Conservation (phyloP, 495 filamentous ascomycete genomes). For the Hypoxylon fuscum region DNA sequence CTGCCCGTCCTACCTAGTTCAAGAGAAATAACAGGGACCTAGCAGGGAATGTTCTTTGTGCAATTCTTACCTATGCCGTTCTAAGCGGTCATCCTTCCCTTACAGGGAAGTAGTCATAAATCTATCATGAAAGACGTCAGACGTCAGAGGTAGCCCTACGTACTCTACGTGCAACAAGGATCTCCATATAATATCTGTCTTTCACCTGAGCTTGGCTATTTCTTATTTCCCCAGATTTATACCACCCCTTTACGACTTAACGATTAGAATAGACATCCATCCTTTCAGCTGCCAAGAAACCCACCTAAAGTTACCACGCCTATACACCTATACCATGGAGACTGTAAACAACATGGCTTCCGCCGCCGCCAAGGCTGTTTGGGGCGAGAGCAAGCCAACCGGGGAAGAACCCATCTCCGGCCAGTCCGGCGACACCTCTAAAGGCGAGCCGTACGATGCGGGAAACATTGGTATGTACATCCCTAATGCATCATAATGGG, state of each 20-base stretch:
- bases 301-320: neutral
- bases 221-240: conserved; percentile 27
- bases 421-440: conserved; percentile 58
- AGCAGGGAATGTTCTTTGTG: conserved; percentile 26
- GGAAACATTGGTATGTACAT: conserved; percentile 60
- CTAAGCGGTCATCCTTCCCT: conserved; percentile 18
- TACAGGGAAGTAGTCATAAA: conserved; percentile 10
- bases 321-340: conserved; percentile 55
- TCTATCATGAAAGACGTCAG: conserved; percentile 39
- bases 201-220: conserved; percentile 10
- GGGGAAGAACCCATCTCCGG: conserved; percentile 64
- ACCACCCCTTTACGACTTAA: conserved; percentile 16
- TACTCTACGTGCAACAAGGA: conserved; percentile 15
- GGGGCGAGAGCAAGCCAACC: conserved; percentile 51
- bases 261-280: conserved; percentile 2
- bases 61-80: conserved; percentile 5
- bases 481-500: neutral
- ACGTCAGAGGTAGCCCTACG: conserved; percentile 13
- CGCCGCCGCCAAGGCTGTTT: conserved; percentile 60
- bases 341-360: conserved; percentile 59
- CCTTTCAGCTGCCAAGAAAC: conserved; percentile 15
- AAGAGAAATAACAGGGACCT: conserved; percentile 11
- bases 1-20: neutral
- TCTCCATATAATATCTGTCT: conserved; percentile 40
- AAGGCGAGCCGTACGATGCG: conserved; percentile 67